phyloP scores from a whole-genome alignment of 1,284 basidiomycete genomes.

The Ustilago nuda region DNA sequence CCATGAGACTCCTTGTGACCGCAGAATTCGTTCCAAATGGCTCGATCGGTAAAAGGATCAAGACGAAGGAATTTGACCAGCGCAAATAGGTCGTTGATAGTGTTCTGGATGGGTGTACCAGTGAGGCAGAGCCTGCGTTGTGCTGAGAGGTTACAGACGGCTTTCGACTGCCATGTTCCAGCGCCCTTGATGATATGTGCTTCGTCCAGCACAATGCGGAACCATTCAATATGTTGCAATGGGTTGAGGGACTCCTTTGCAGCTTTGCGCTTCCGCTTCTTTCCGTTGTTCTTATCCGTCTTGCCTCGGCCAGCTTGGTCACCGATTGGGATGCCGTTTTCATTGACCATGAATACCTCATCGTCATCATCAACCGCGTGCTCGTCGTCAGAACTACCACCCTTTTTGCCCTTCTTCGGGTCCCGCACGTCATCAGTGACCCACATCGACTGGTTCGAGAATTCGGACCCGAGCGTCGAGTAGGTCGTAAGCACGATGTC shows the following conservation, averaged over 20 bases:
- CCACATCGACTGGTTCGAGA: conserved; percentile 79
- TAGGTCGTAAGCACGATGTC: conserved; percentile 98
- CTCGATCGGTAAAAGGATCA: conserved; percentile 91
- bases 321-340: conserved; percentile 72
- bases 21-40: conserved; percentile 91
- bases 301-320: conserved; percentile 43
- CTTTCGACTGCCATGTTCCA: conserved; percentile 89
- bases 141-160: conserved; percentile 92
- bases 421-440: conserved; percentile 39
- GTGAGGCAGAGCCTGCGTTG: conserved; percentile 93
- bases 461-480: conserved; percentile 93
- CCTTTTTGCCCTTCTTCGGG: conserved; percentile 30
- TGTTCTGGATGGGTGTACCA: conserved; percentile 98
- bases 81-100: conserved; percentile 96
- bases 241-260: conserved; percentile 79
- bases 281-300: conserved; percentile 63
- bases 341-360: conserved; percentile 77
- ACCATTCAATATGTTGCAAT: conserved; percentile 95
- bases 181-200: conserved; percentile 94
- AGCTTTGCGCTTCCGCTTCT: conserved; percentile 71
- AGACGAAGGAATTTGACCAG: conserved; percentile 94
- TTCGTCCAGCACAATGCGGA: conserved; percentile 95
- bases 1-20: conserved; percentile 82
- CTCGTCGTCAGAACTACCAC: conserved; percentile 19
- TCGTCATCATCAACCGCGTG: conserved; percentile 72